Evolutionary conservation across 2,329 filamentous ascomycete genomes (phyloP), one percentile per base, ranked within the genome.

Genomic region (Fusarium albidum): DNA sequence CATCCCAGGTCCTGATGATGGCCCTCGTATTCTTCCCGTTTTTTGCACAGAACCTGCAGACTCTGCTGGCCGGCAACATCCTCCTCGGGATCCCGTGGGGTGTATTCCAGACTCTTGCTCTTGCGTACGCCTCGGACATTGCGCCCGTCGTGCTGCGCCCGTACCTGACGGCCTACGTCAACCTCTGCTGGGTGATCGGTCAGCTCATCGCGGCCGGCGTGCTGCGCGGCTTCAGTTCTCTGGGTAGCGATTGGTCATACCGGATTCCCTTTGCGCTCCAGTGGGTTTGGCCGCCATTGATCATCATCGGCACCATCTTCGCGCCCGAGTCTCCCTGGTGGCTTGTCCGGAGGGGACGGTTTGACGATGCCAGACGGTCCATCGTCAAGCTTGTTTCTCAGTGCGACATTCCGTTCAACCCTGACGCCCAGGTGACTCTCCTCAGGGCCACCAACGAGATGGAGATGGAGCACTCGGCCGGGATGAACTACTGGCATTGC

Each of bases 91-190:
- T 84, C 18, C 81, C 81, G 0, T 82, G 80, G 75, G 78, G 78
- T 13, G 75, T 81, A 28, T 80, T 84, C 69, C 79, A 82, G 49
- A 71, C 75, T n/a, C 69, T 83, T 26, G 80, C 79, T 28, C 78
- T 83, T 43, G 83, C 85, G 3, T 89, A 89, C 57, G 85, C 85
- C 8, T 82, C 83, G 33, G 86, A 89, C 66, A 86, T 90, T 38
- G 88, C 85, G 64, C 87, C 87, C 1, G 81, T 89, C 6, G 54
- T 66, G 4, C 52, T 82, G 2, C 73, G 80, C n/a, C 71, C 75
- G 5, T 81, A 81, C 52, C 69, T 82, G 9, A 80, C 77, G 2
- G 74, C 73, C 1, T 79, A 79, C 44, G 73, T 77, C 48, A 81
- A 81, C 50, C 69, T 82, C 37, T 81, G 78, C 64, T 81, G 78